Base-by-base conservation (phyloP, 805 yeast species). In the Millerago galiae region DNA sequence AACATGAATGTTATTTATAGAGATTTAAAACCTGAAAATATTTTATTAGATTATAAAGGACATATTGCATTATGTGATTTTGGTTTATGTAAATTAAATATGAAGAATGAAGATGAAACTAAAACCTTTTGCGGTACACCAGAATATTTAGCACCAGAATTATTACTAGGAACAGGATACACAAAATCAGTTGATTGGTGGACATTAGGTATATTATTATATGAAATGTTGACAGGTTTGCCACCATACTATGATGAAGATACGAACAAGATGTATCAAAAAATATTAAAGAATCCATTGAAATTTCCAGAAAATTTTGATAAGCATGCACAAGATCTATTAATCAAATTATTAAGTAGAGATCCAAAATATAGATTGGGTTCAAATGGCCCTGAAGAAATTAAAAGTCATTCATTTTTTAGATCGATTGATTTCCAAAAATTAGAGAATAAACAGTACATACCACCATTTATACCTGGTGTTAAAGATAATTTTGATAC, bases 51-150 rank as follows among this genome's bases (percentile, higher is more conserved):
- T 62, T 89, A 91, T 65, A 95, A 93, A 56, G 99, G 99, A 3
- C 99, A 93, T 63, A 93, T 93, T 60, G 97, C 98, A 2, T 69
- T 93, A 43, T 93, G 99, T 68, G 99, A 93, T 66, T 93, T 93
- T 61, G 99, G 99, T 6, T 72, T 93, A 35, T 93, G 98, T 68
- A 93, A 93, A 66, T 76, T 93, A 55, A 88, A 93, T 68, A 93
- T 93, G 99, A 78, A 81, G 51, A 78, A 82, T 53, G 83, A 85
- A 47, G 96, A 89, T 55, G 85, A 85, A 63, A 82, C 88, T 1
- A 83, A 83, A 55, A 93, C 99, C 0, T 93, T 93, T 61, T 93
- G 99, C 65, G 99, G 99, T 33, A 93, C 99, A 0, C 98, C 98
- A 1, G 98, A 93, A 64, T 93, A 93, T 63, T 71, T 93, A 52